Conservation (phyloP, 257 asterid genomes). For the Fraxinus excelsior region DNA sequence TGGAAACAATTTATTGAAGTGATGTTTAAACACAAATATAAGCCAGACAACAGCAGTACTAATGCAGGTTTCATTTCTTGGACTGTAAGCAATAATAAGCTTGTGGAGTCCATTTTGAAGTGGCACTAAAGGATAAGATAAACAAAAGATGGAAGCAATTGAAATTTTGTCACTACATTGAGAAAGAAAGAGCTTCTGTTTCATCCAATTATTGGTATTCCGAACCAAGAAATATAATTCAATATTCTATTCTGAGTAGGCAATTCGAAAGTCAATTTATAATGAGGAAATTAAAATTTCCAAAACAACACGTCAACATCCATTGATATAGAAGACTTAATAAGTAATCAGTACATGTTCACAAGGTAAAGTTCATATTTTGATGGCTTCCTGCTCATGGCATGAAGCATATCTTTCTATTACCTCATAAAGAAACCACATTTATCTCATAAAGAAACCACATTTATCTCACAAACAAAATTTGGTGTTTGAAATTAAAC, state of each 20-base stretch:
- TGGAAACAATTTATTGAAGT: too few relatives aligned
- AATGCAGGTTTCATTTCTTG: neutral
- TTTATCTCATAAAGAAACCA: neutral
- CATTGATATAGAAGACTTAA: neutral
- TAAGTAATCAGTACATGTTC: neutral
- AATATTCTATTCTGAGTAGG: neutral
- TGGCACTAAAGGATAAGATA: neutral
- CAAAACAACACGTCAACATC: neutral
- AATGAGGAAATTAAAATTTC: neutral
- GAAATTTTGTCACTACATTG: neutral
- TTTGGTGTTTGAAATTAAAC: neutral
- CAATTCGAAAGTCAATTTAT: neutral
- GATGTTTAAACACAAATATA: too few relatives aligned
- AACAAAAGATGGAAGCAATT: neutral
- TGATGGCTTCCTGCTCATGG: neutral
- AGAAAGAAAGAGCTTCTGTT: neutral
- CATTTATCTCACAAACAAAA: neutral
- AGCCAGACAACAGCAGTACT: neutral
- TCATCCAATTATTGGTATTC: neutral
- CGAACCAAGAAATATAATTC: neutral
- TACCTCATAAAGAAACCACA: too few relatives aligned
- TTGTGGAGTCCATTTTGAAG: neutral
- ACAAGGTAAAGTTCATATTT: neutral
- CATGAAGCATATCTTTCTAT: neutral
- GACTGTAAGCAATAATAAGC: neutral